Evolutionary conservation across 148 eudicot genomes (phyloP), one percentile per base, ranked within the genome.

Genomic region (Euryodendron excelsum): DNA sequence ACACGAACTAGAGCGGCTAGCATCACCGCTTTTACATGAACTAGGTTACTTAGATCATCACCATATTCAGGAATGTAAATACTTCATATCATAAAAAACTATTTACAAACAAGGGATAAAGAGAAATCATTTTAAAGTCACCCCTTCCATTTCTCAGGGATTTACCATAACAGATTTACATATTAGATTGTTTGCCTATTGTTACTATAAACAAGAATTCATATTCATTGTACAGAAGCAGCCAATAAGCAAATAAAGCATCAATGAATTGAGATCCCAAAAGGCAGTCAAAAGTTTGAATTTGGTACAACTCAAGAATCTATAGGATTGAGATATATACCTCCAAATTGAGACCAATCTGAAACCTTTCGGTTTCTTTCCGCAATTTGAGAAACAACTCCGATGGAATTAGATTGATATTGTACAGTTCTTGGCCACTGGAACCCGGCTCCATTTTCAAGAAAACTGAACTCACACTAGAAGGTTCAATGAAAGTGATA

Each of bases 381-480:
- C 98, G 88, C 63, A 94, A 94, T 77, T 94, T 94, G 85, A 92
- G 75, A 76, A 94, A 92, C 33, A 94, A 75, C 78, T 94, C 92
- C 2, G 97, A 88, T 21, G 97, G 98, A 61, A 94, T 79, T 80
- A 94, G 80, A 77, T 92, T 78, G 73, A 94, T 37, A 56, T 85
- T 91, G 90, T 88, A 92, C 3, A 82, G 85, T 48, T 89, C 94
- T 52, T 85, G 97, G 6, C 74, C 78, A 55, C 61, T 88, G 69
- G 79, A 23, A 65, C 80, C 87, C 72, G 83, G 34, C 34, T 89
- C 93, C 94, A 93, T 88, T 77, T 86, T 72, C 69, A 15, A 77
- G 18, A n/a, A 36, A 17, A 48, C 39, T 25, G 18, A 77, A 72
- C 45, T 58, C 58, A 48, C 50, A 48, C 64, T 37, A 68, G 39